These are phyloP conservation scores for Epichloe hybrida DNA, from an alignment of 2,329 filamentous ascomycete genomes.

Conservation along the genomic window DNA sequence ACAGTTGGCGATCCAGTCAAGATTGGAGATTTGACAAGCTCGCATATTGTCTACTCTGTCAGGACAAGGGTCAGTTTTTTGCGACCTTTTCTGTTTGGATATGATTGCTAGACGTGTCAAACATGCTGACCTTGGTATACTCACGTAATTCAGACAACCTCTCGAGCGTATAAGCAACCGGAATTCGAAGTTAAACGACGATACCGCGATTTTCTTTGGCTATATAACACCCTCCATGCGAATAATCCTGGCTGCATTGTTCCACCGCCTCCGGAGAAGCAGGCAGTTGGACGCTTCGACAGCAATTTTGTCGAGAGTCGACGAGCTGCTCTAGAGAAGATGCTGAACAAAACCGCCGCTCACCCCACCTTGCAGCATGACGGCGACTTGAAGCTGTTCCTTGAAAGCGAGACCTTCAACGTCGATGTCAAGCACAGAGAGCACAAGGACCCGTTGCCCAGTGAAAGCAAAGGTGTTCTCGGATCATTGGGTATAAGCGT, in stretches of 20 bases:
- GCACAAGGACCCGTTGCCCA: conserved; percentile 69
- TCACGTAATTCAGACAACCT: conserved; percentile 56
- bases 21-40: conserved; percentile 90
- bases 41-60: conserved; percentile 95
- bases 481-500: conserved; percentile 70
- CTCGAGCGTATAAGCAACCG: conserved; percentile 84
- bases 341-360: conserved; percentile 89
- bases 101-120: background rate
- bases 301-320: conserved; percentile 91
- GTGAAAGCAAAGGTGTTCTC: conserved; percentile 87
- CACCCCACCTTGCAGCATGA: conserved; percentile 90
- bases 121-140: background rate
- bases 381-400: conserved; percentile 83
- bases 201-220: conserved; percentile 95
- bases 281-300: conserved; percentile 91
- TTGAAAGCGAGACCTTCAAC: conserved; percentile 93
- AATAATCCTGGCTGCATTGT: conserved; percentile 94
- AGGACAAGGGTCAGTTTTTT: conserved; percentile 59
- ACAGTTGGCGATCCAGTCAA: conserved; percentile 93
- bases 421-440: conserved; percentile 97
- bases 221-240: conserved; percentile 85
- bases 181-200: conserved; percentile 89
- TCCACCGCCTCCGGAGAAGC: conserved; percentile 92
- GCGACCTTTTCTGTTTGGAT: background rate
- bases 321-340: conserved; percentile 83